phyloP scores from a whole-genome alignment of 2,329 filamentous ascomycete genomes.

The Pseudocercospora ulei region DNA sequence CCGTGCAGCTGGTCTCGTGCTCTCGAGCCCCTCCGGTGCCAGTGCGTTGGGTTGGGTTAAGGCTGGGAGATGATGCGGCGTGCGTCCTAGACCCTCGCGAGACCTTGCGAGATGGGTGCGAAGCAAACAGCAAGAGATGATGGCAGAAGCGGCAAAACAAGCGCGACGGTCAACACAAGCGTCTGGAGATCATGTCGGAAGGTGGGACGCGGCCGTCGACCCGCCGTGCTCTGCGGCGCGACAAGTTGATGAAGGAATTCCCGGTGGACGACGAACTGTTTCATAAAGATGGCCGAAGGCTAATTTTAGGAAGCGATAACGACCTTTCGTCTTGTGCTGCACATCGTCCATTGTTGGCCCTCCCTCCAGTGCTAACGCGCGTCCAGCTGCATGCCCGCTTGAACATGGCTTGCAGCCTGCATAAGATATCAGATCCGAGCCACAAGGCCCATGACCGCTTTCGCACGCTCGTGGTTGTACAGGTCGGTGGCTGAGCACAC shows the following conservation, averaged over 20 bases:
- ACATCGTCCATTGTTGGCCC: neutral
- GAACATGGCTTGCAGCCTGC: conserved; percentile 3
- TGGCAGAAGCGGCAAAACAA: conserved; percentile 1
- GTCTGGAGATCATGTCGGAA: conserved; percentile 7
- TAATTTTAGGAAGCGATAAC: neutral
- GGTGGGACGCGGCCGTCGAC: conserved; percentile 7
- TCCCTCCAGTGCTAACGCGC: conserved; percentile 1
- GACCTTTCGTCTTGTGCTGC: neutral
- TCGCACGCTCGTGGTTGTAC: neutral
- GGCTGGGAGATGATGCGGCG: conserved; percentile 3
- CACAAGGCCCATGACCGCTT: neutral
- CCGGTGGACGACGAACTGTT: conserved; percentile 1
- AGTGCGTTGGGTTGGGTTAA: conserved; percentile 3
- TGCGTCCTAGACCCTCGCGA: conserved; percentile 1
- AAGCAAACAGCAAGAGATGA: neutral
- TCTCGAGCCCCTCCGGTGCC: neutral
- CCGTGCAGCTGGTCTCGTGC: conserved; percentile 5
- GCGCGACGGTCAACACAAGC: conserved; percentile 4
- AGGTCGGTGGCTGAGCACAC: neutral
- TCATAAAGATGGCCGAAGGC: conserved; percentile 2
- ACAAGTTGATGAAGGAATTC: conserved; percentile 1
- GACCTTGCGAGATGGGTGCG: conserved; percentile 1
- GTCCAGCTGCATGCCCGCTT: neutral
- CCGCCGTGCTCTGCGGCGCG: conserved; percentile 5
- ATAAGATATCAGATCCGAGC: conserved; percentile 3